Evolutionary conservation across 805 yeast species (phyloP).

Genomic region (Metschnikowia sp.): DNA sequence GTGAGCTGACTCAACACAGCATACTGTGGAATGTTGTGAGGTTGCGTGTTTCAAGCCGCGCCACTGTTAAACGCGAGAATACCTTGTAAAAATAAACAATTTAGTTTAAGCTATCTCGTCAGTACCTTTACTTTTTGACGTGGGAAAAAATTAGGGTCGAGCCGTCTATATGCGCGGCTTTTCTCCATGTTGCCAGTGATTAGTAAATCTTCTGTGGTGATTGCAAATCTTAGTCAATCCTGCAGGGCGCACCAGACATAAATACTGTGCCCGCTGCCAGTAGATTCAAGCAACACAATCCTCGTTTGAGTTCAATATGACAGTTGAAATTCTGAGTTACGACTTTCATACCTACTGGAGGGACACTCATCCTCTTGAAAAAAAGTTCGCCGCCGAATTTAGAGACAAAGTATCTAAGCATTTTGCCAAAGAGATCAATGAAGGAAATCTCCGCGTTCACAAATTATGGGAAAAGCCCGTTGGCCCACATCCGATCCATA

Average conservation of each 20-base stretch:
- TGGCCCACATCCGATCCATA: conserved; percentile 58
- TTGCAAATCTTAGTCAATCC: conserved; percentile 4
- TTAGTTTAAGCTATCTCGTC: no score
- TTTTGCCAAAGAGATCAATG: conserved; percentile 40
- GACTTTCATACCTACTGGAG: conserved; percentile 58
- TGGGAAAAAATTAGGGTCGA: no score
- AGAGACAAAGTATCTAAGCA: conserved; percentile 38
- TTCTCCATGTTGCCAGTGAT: neutral
- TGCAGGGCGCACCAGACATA: neutral
- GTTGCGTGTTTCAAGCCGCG: no score
- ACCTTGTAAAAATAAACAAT: no score
- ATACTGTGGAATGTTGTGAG: no score
- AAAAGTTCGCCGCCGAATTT: conserved; percentile 32
- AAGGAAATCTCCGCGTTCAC: conserved; percentile 41
- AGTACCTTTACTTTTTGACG: no score
- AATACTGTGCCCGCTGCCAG: neutral
- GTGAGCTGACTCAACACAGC: no score
- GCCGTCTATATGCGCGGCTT: neutral
- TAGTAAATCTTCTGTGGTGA: conserved; percentile 1
- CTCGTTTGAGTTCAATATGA: conserved; percentile 1
- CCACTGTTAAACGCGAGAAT: no score
- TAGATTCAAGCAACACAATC: neutral
- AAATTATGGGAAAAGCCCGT: conserved; percentile 46
- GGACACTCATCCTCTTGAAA: conserved; percentile 30
- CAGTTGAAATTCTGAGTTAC: conserved; percentile 24